Evolutionary conservation across 371 early-diverging fungal genomes (phyloP), one percentile per base, ranked within the genome.

Genomic region (Mucor indicus): DNA sequence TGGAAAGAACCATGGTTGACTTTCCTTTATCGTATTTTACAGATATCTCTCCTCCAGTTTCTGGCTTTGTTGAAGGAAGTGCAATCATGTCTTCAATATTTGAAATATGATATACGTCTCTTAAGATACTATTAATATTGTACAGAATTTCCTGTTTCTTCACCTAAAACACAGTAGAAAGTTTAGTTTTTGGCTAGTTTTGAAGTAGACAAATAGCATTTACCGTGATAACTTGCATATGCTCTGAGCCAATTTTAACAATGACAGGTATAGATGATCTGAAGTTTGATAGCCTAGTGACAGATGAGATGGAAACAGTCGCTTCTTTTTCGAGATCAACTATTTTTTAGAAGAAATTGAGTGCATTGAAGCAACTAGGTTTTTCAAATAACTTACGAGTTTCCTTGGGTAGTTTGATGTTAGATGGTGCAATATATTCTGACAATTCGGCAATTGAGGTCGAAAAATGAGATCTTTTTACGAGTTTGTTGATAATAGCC

Each of bases 21-120:
- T 77, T 80, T 38, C 85, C 84, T 9, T 79, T 75, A 39, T 86
- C 83, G 49, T 84, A 85, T 47, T 88, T 87, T 33, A 95, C 84
- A 11, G 81, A 64, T 33, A 95, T 78, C 48, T 91, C 87, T 38
- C 50, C 50, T 42, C 89, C 86, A n/a, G n/a, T n/a, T 15, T 78
- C 79, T 30, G 76, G 66, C 23, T 67, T 69, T 33, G 62, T 40
- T 5, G 62, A 54, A 4, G 80, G 63, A 0, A 80, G 61, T 22
- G 81, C 50, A 23, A 65, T 62, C 32, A 91, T 75, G 43, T 93
- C 94, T 12, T 85, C 81, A 30, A 94, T 75, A 38, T 92, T 92
- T 4, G 91, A 81, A 27, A 93, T 85, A 61, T 90, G 92, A 60
- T 81, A 89, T n/a, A 93, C 85, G 54, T 96, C 95, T 55, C 91